Conservation (phyloP, 2,329 filamentous ascomycete genomes). For the Hypoxylon rubiginosum region DNA sequence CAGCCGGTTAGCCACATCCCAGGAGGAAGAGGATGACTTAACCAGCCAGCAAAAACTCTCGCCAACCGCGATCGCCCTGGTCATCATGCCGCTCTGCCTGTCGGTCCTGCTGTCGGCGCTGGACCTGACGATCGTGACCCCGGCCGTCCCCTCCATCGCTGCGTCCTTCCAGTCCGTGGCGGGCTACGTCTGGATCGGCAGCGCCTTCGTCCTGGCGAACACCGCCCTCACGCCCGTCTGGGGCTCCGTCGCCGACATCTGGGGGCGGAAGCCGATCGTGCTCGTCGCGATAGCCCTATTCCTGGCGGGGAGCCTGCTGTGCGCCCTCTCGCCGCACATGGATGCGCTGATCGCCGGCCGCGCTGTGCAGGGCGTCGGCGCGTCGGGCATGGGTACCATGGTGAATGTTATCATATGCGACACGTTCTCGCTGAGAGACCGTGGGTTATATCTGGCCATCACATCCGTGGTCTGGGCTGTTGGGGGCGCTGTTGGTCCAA, state of each 20-base stretch:
- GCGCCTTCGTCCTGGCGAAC: slow-evolving; percentile 77
- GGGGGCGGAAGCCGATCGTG: slow-evolving; percentile 67
- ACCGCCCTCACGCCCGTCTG: slow-evolving; percentile 77
- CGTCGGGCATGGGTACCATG: slow-evolving; percentile 65
- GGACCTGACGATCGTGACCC: slow-evolving; percentile 71
- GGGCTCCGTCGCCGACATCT: slow-evolving; percentile 73
- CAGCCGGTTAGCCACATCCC: too few species aligned
- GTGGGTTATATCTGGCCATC: slow-evolving; percentile 70
- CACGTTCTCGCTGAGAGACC: slow-evolving; percentile 63
- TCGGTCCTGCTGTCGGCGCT: slow-evolving; percentile 61
- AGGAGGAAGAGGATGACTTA: too few species aligned
- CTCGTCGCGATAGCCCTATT: slow-evolving; percentile 64
- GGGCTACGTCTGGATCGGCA: slow-evolving; percentile 84
- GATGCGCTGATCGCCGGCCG: slow-evolving; percentile 62
- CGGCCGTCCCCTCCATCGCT: slow-evolving; percentile 72
- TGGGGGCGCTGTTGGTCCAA: slow-evolving; percentile 66
- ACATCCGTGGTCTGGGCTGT: slow-evolving; percentile 73
- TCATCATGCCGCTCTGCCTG: slow-evolving; percentile 55
- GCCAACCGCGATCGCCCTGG: too few species aligned
- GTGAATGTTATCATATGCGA: slow-evolving; percentile 69
- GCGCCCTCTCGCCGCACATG: slow-evolving; percentile 61
- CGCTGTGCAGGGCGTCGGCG: slow-evolving; percentile 65
- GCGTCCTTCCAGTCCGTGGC: slow-evolving; percentile 71
- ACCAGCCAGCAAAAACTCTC: too few species aligned
- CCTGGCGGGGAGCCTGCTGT: slow-evolving; percentile 64